Evolutionary conservation across 768 basidiomycete genomes (phyloP).

Genomic region (Amanita rubescens): DNA sequence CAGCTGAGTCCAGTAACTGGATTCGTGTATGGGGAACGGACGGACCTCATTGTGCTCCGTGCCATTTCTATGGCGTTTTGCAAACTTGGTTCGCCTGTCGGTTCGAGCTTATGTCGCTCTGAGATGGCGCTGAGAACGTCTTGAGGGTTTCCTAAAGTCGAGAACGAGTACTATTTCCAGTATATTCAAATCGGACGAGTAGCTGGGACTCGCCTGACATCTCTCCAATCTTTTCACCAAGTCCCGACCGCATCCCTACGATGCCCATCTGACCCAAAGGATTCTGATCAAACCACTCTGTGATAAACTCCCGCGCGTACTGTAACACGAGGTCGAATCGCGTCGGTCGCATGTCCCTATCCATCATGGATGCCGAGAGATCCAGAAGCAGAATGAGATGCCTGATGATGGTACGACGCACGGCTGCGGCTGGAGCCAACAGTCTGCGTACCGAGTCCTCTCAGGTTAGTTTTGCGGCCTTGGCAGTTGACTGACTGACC

Average conservation of each 20-base stretch:
- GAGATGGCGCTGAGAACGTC: conserved; percentile 85
- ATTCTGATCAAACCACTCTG: conserved; percentile 99
- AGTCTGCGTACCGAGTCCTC: conserved; percentile 36
- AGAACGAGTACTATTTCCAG: background rate
- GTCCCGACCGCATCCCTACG: conserved; percentile 85
- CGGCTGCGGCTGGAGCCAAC: conserved; percentile 75
- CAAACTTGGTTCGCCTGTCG: conserved; percentile 87
- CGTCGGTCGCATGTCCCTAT: conserved; percentile 93
- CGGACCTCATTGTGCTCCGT: conserved; percentile 82
- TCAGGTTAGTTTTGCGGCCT: background rate
- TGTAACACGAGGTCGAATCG: conserved; percentile 88
- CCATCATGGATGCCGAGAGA: conserved; percentile 86
- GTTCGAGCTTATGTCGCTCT: conserved; percentile 84
- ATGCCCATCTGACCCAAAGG: conserved; percentile 95
- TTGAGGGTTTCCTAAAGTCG: conserved; percentile 77
- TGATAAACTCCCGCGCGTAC: conserved; percentile 85
- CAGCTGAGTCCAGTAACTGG: background rate
- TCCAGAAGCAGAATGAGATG: conserved; percentile 92
- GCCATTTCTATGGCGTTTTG: conserved; percentile 99
- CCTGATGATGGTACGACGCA: conserved; percentile 92
- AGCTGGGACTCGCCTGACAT: conserved; percentile 91
- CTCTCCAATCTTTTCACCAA: conserved; percentile 85
- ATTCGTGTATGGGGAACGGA: background rate
- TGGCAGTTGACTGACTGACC: conserved; percentile 41
- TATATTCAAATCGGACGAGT: too few relatives aligned